Conservation (phyloP, 192 early-diverging fungal species). For the Coemansia reversa region DNA sequence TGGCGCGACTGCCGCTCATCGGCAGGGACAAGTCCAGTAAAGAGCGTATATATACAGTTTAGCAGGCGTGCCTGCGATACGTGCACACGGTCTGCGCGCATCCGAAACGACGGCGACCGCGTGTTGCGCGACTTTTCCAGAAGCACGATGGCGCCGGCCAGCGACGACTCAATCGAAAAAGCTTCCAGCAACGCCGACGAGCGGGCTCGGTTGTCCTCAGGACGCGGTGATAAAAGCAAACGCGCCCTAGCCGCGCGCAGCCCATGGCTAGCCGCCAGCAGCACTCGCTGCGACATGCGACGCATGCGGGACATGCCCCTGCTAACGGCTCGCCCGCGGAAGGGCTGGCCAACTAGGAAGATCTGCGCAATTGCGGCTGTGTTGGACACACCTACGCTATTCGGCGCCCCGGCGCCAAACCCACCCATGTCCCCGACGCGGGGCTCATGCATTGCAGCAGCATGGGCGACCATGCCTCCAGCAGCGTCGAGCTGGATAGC, state of each 20-base stretch:
- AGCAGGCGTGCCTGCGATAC: constrained; percentile 58
- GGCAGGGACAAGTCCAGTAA: constrained; percentile 47
- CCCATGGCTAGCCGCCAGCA: constrained; percentile 8
- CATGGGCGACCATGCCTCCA: constrained; percentile 1
- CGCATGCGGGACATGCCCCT: constrained; percentile 23
- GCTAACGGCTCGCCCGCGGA: background rate
- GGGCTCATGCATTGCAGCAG: constrained; percentile 10
- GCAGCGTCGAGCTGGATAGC: constrained; percentile 11
- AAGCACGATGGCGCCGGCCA: constrained; percentile 25
- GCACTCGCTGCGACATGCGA: constrained; percentile 25
- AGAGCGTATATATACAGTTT: constrained; percentile 56
- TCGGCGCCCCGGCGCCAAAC: background rate
- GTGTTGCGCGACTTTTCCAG: constrained; percentile 29
- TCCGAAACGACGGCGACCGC: constrained; percentile 35
- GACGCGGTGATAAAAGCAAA: constrained; percentile 1
- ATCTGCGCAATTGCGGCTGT: constrained; percentile 36
- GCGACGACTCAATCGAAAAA: constrained; percentile 30
- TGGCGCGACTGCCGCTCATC: constrained; percentile 49
- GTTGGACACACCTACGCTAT: constrained; percentile 19
- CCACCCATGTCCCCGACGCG: background rate
- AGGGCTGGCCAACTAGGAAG: constrained; percentile 39
- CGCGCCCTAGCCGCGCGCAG: constrained; percentile 8
- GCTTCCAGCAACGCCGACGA: constrained; percentile 15
- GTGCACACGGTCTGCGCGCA: constrained; percentile 62
- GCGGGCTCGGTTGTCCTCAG: background rate